Base-by-base conservation (phyloP, 306 rosid genomes). In the Elaeagnus macrophylla region DNA sequence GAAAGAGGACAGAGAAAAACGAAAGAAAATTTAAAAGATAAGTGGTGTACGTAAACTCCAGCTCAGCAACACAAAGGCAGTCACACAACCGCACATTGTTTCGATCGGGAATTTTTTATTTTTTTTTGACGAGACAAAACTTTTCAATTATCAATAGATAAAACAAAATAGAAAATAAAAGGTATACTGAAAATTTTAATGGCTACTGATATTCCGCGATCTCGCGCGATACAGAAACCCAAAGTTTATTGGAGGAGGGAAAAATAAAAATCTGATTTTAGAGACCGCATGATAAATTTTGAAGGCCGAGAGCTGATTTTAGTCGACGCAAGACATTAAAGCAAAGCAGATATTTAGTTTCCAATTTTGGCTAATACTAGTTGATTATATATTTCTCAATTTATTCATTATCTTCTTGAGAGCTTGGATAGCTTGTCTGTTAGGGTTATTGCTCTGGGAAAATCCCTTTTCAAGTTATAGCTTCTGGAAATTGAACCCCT, bases 361-460 rank as follows among this genome's bases (percentile, higher is more conserved):
- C 7, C 5, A 13, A 44, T 12, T 44, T 12, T 12, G 14, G 15
- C 15, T 11, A 15, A 44, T n/a, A 44, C 32, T 25, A 25, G 32
- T 25, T 25, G 32, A 25, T 25, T 25, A 25, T 25, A 25, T 25
- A 25, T 25, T 25, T 25, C 32, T 25, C 32, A 25, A 25, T 25
- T 25, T 25, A 12, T 10, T 11, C 59, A 17, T 36, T 12, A 59
- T 48, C 18, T 10, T 48, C 32, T 32, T 25, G 7, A 45, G 53
- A 37, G 48, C 5, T n/a, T 48, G 59, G 25, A 45, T 37, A 19
- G 52, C 38, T 45, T 18, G 45, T 43, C 50, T 55, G 18, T 49
- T 56, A 53, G 77, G 66, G 66, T 54, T 62, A 59, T 60, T 70
- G 57, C 47, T 64, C 58, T 56, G n/a, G 32, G 41, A 49, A 40